A percentile compares a stretch with the other conserved stretches of the same genome.
phyloP scores from a whole-genome alignment of 495 filamentous ascomycete genomes.

The Xylaria curta region DNA sequence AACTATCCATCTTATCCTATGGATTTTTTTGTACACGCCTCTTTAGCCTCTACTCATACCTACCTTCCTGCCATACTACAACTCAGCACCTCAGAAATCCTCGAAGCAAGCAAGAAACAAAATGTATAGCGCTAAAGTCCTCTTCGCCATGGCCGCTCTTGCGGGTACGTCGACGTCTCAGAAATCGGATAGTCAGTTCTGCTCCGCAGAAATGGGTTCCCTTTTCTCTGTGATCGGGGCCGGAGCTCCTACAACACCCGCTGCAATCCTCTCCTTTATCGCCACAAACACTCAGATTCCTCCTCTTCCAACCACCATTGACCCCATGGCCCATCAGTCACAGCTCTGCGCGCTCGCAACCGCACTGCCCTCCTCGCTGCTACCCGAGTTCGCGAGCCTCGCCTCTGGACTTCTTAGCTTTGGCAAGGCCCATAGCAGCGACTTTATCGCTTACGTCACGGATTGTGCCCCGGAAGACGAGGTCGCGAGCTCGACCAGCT shows the following conservation, averaged over 20 bases:
- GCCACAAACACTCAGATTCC: background rate
- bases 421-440: background rate
- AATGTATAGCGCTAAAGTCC: background rate
- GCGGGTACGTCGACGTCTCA: background rate
- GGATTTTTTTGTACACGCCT: background rate
- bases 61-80: background rate
- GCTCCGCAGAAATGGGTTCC: background rate
- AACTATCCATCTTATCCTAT: background rate
- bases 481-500: background rate
- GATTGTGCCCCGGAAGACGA: background rate
- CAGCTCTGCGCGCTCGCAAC: background rate
- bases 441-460: background rate
- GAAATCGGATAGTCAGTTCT: background rate
- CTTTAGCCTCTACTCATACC: background rate
- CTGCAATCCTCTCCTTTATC: constrained; percentile 5
- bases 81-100: background rate
- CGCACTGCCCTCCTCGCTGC: background rate
- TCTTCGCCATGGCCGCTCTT: constrained; percentile 1
- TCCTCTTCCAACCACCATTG: background rate
- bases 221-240: background rate
- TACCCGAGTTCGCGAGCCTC: constrained; percentile 2
- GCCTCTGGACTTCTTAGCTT: background rate
- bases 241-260: background rate
- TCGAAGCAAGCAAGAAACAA: background rate
- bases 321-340: background rate